These are phyloP conservation scores for Diutina scorzettiae DNA, from an alignment of 1,139 yeast species.

Conservation along the genomic window DNA sequence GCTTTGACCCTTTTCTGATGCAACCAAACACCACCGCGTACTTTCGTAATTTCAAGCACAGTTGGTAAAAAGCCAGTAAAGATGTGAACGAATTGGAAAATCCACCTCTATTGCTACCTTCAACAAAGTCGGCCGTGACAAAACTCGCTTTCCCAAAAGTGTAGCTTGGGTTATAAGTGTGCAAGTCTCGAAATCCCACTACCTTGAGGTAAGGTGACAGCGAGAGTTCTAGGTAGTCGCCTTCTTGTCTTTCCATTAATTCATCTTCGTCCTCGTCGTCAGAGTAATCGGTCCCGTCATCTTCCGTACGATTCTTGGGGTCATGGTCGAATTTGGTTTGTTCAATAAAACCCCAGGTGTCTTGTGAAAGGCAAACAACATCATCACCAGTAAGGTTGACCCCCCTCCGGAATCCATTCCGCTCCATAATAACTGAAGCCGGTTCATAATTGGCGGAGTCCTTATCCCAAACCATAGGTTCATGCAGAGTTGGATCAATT, in stretches of 20 bases:
- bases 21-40: conserved; percentile 71
- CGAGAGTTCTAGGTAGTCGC: conserved; percentile 13
- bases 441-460: background rate
- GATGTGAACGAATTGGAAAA: conserved; percentile 55
- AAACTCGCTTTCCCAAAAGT: conserved; percentile 46
- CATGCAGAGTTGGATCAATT: conserved; percentile 6
- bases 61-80: conserved; percentile 54
- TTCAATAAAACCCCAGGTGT: conserved; percentile 20
- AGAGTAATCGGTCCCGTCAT: conserved; percentile 9
- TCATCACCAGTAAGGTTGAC: conserved; percentile 26
- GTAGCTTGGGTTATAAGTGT: conserved; percentile 36
- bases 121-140: conserved; percentile 31
- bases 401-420: background rate
- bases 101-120: conserved; percentile 24
- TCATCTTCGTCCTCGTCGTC: conserved; percentile 10
- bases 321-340: conserved; percentile 26
- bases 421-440: background rate
- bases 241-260: conserved; percentile 10
- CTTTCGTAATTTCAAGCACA: conserved; percentile 38
- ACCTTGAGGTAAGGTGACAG: conserved; percentile 36
- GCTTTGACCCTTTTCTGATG: conserved; percentile 39
- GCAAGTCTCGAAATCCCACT: conserved; percentile 49
- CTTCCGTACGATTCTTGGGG: conserved; percentile 9
- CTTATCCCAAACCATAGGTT: background rate
- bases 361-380: conserved; percentile 17